These are phyloP conservation scores for Massarina eburnea DNA, from an alignment of 2,329 filamentous ascomycete species.

Conservation along the genomic window DNA sequence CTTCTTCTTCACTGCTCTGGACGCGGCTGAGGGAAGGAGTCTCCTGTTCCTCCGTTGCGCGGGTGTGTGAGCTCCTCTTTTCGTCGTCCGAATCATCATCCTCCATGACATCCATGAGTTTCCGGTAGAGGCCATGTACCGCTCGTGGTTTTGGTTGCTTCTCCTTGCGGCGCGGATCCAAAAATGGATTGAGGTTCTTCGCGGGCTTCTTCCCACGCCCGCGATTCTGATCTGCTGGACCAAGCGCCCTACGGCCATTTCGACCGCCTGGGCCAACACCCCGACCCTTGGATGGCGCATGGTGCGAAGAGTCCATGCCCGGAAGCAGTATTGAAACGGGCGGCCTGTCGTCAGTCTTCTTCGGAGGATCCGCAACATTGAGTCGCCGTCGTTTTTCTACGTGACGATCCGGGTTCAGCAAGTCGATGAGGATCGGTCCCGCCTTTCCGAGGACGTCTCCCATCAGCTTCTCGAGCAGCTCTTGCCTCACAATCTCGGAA, in stretches of 20 bases:
- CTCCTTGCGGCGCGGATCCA: constrained; percentile 60
- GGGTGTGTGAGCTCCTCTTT: constrained; percentile 63
- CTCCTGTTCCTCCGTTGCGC: constrained; percentile 83
- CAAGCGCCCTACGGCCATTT: constrained; percentile 45
- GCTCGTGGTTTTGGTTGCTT: constrained; percentile 59
- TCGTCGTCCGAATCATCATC: constrained; percentile 86
- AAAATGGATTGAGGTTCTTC: constrained; percentile 49
- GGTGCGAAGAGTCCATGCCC: constrained; percentile 62
- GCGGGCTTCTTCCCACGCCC: constrained; percentile 43
- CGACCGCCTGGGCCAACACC: constrained; percentile 44
- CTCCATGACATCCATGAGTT: constrained; percentile 70
- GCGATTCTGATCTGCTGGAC: constrained; percentile 48
- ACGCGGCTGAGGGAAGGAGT: constrained; percentile 77
- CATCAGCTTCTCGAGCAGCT: constrained; percentile 84
- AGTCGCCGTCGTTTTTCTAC: constrained; percentile 75
- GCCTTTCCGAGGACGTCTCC: constrained; percentile 86
- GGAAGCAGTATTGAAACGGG: constrained; percentile 56
- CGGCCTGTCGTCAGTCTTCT: constrained; percentile 60
- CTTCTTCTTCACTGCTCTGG: constrained; percentile 54
- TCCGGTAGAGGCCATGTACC: constrained; percentile 76
- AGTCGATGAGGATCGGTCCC: constrained; percentile 76
- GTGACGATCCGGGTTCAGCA: constrained; percentile 81
- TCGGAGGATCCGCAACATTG: constrained; percentile 69
- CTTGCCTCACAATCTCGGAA: constrained; percentile 72
- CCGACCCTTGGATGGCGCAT: constrained; percentile 63